These are phyloP conservation scores for Candida pseudoglaebosa DNA, from an alignment of 805 yeast species.

Conservation along the genomic window DNA sequence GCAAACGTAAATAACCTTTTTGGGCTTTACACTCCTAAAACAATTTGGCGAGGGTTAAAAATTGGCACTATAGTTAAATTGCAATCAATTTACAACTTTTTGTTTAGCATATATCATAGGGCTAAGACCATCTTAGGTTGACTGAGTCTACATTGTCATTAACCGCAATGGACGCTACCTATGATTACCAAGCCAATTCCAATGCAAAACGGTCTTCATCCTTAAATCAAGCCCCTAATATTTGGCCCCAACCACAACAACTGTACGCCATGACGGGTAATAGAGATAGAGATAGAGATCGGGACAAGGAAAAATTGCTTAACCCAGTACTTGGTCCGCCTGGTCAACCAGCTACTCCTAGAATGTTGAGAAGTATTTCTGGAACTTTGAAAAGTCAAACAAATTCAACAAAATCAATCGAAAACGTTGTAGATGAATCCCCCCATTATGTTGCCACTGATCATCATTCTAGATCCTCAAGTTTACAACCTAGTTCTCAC, in stretches of 20 bases:
- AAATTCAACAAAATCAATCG: slow-evolving; percentile 8
- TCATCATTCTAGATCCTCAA: not conserved
- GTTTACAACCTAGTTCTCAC: not conserved
- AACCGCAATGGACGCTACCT: not conserved
- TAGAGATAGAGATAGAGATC: not conserved
- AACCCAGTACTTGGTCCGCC: slow-evolving; percentile 5
- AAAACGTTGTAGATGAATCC: not conserved
- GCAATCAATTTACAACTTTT: too few species aligned
- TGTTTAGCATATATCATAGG: too few species aligned
- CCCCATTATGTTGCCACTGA: not conserved
- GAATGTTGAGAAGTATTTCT: slow-evolving; percentile 61
- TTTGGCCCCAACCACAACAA: not conserved
- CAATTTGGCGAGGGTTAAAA: too few species aligned
- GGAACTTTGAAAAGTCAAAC: slow-evolving; percentile 24
- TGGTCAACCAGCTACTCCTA: slow-evolving; percentile 61
- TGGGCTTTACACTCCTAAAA: too few species aligned
- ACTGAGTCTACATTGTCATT: not conserved
- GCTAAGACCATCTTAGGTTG: too few species aligned
- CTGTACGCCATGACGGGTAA: not conserved
- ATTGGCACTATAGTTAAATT: too few species aligned
- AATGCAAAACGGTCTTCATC: slow-evolving; percentile 2
- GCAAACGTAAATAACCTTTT: too few species aligned
- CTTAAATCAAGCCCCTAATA: not conserved
- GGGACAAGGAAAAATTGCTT: not conserved
- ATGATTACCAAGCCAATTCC: not conserved